Evolutionary conservation across 1,139 yeast genomes (phyloP).

Genomic region (Debaryomyces coudertii): DNA sequence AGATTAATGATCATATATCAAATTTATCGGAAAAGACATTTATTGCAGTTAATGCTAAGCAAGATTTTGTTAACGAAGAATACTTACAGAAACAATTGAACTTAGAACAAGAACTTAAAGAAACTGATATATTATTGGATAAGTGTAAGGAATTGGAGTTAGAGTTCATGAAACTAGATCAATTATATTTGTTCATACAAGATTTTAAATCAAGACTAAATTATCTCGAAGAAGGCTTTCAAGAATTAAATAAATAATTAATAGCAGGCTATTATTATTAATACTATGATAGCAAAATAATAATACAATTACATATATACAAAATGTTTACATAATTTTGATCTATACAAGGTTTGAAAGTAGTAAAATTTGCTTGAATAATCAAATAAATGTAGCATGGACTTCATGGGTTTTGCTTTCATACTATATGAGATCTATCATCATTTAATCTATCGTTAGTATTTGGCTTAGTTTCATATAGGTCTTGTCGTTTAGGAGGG

Average conservation of each 20-base stretch:
- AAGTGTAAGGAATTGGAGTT: slow-evolving; percentile 60
- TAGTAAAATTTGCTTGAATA: background rate
- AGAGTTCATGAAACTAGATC: slow-evolving; percentile 71
- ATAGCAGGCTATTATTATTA: slow-evolving; percentile 1
- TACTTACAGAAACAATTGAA: slow-evolving; percentile 40
- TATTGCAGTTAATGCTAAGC: slow-evolving; percentile 32
- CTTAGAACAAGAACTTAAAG: slow-evolving; percentile 46
- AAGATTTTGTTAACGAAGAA: slow-evolving; percentile 32
- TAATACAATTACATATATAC: background rate
- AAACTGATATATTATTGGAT: slow-evolving; percentile 44
- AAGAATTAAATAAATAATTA: slow-evolving; percentile 13
- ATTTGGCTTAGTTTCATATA: background rate
- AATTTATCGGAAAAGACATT: slow-evolving; percentile 41
- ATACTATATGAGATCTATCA: background rate
- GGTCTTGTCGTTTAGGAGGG: background rate
- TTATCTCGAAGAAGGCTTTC: slow-evolving; percentile 29
- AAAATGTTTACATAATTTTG: background rate
- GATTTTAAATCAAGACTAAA: slow-evolving; percentile 39
- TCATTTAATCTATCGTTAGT: background rate
- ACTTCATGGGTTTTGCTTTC: background rate
- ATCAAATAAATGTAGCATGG: background rate
- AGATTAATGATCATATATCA: slow-evolving; percentile 57
- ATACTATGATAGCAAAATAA: background rate
- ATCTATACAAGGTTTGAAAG: background rate
- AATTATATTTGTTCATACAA: slow-evolving; percentile 53